Conservation (phyloP, 2,329 filamentous ascomycete species). For the Elsinoe necatrix region DNA sequence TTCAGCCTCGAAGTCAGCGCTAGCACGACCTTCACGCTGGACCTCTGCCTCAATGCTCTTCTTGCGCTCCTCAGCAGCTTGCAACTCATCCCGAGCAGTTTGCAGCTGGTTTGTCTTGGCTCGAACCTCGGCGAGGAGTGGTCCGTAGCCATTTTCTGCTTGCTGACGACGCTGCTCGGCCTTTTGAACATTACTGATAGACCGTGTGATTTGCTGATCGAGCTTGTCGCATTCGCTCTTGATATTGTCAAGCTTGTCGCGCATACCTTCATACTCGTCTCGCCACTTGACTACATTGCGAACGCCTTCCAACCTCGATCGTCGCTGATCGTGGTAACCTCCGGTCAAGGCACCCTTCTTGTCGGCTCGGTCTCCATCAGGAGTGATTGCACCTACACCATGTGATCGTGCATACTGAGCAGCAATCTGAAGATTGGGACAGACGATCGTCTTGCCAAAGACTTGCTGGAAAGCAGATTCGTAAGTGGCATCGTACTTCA, state of each 20-base stretch:
- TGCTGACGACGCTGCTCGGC: slow-evolving; percentile 69
- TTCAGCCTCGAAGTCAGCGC: slow-evolving; percentile 71
- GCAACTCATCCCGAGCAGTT: slow-evolving; percentile 63
- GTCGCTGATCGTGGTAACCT: slow-evolving; percentile 80
- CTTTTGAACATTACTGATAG: slow-evolving; percentile 77
- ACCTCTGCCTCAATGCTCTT: slow-evolving; percentile 60
- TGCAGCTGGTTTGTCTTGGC: slow-evolving; percentile 67
- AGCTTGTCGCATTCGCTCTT: slow-evolving; percentile 63
- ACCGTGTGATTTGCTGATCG: slow-evolving; percentile 80
- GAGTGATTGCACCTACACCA: slow-evolving; percentile 84
- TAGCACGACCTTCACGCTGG: slow-evolving; percentile 57
- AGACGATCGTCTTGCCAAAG: slow-evolving; percentile 91
- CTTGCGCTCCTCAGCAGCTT: slow-evolving; percentile 55
- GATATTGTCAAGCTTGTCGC: slow-evolving; percentile 56
- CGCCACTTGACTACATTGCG: slow-evolving; percentile 66
- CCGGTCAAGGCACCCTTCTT: slow-evolving; percentile 93
- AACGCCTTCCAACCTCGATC: slow-evolving; percentile 80
- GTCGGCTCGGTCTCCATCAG: slow-evolving; percentile 88
- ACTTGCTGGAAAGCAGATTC: slow-evolving; percentile 88
- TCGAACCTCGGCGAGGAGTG: slow-evolving; percentile 66
- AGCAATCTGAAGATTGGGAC: slow-evolving; percentile 78
- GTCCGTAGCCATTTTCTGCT: slow-evolving; percentile 73
- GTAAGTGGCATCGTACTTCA: slow-evolving; percentile 67
- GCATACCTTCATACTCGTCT: slow-evolving; percentile 61
- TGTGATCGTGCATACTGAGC: slow-evolving; percentile 88